A percentile compares a stretch with the other conserved stretches of the same genome.
Conservation (phyloP, 208 protist genomes). For the Tritrichomonas foetus region DNA sequence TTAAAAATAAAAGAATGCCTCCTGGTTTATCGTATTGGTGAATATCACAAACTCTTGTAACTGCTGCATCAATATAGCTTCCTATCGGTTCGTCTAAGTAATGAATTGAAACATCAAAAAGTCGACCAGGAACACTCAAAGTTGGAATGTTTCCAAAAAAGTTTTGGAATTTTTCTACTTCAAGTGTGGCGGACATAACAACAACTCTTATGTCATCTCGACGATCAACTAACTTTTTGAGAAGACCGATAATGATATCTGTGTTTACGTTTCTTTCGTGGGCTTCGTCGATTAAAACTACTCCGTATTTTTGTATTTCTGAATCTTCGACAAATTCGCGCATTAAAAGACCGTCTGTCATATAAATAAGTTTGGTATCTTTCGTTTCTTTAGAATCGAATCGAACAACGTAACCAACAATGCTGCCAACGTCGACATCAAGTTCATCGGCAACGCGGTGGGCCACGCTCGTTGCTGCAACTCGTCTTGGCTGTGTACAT, state of each 20-base stretch:
- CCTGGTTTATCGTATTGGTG: conserved; percentile 66
- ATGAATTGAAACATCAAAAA: conserved; percentile 72
- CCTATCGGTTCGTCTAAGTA: conserved; percentile 66
- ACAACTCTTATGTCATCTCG: neutral
- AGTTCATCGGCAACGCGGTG: conserved; percentile 42
- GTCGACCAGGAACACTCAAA: conserved; percentile 67
- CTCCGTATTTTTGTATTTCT: conserved; percentile 62
- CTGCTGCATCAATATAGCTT: conserved; percentile 79
- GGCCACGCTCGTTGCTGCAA: conserved; percentile 39
- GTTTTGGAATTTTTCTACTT: conserved; percentile 59
- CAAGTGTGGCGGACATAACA: conserved; percentile 37
- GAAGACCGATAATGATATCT: conserved; percentile 57
- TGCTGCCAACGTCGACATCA: conserved; percentile 50
- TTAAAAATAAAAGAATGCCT: conserved; percentile 97
- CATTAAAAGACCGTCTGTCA: conserved; percentile 36
- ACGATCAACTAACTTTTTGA: neutral
- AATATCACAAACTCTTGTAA: conserved; percentile 71
- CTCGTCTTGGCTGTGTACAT: conserved; percentile 38
- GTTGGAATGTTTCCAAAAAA: conserved; percentile 73
- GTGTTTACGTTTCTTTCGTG: conserved; percentile 88
- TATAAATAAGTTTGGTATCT: neutral
- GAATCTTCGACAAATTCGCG: conserved; percentile 21
- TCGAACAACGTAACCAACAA: neutral
- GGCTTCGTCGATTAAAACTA: conserved; percentile 78
- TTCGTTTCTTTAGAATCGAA: neutral